Base-by-base conservation (phyloP, 192 early-diverging fungal genomes). In the Rhizophagus clarus region DNA sequence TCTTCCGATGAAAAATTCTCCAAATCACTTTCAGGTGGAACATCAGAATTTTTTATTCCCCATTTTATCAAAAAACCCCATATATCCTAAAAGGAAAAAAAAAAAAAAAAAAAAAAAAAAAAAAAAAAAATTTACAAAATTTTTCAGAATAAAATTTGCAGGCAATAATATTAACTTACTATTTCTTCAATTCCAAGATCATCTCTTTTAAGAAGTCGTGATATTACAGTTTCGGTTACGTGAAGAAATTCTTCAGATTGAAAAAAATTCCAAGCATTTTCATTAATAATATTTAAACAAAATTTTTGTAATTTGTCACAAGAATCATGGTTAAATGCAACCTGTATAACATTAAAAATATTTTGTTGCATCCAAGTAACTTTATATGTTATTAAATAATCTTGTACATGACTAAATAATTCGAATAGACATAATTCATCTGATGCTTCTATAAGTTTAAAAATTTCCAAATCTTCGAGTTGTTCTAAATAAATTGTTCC, bases 291-390 rank as follows among this genome's bases (percentile, higher is more conserved):
- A 28, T 24, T 26, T 9, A 73, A 73, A 24, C 71, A 73, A 42
- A 49, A 51, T 29, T 73, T 73, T 73, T 51, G 37, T 45, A 73
- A 73, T 42, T 42, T 73, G 7, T 28, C 37, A 73, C 71, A 73
- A 12, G 40, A 31, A 28, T 49, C 71, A n/a, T 73, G 47, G 22
- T 42, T 9, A 42, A 49, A 51, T 42, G 47, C 47, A 49, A 49
- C 47, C 11, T 24, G 37, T 29, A 42, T 37, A 28, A 42, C 42
- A 73, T 17, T 32, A 17, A 73, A 31, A n/a, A 73, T 26, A 51
- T 73, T 73, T 29, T 51, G 42, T n/a, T 42, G 34, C 37, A 73
- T 6, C 71, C 71, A 73, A 40, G 17, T 37, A 73, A 10, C 47
- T 73, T 47, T 42, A 73, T 51, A 24, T 28, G 31, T 26, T n/a